phyloP scores from a whole-genome alignment of 2,329 filamentous ascomycete species.

The Talaromyces amestolkiae region DNA sequence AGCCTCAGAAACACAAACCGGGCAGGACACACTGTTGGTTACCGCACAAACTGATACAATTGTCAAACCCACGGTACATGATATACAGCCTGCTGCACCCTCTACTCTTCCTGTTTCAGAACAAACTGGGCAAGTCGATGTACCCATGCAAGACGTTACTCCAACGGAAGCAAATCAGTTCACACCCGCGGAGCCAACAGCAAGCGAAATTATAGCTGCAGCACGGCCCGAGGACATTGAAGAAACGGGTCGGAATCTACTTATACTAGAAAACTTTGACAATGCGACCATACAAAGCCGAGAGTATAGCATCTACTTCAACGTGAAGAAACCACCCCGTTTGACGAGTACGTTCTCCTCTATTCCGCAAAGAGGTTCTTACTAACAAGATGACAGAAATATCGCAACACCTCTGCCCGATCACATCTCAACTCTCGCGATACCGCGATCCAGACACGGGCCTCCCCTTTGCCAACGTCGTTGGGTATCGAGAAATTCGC shows the following conservation, averaged over 20 bases:
- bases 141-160: background rate
- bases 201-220: slow-evolving; percentile 25
- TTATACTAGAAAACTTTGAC: slow-evolving; percentile 60
- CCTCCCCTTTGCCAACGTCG: slow-evolving; percentile 73
- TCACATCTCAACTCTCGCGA: slow-evolving; percentile 75
- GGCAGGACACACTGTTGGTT: background rate
- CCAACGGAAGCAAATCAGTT: slow-evolving; percentile 22
- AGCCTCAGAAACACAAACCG: background rate
- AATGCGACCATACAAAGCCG: slow-evolving; percentile 54
- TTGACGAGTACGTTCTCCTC: slow-evolving; percentile 45
- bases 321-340: slow-evolving; percentile 49
- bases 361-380: background rate
- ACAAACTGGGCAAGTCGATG: background rate
- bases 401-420: slow-evolving; percentile 64
- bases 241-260: slow-evolving; percentile 56
- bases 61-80: background rate
- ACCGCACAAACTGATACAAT: background rate
- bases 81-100: background rate
- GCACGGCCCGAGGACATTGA: slow-evolving; percentile 43
- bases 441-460: slow-evolving; percentile 85
- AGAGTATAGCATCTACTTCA: slow-evolving; percentile 57
- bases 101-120: background rate
- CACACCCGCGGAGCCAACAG: slow-evolving; percentile 13
- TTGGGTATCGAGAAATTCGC: slow-evolving; percentile 76
- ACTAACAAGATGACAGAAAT: slow-evolving; percentile 36